Evolutionary conservation across 2,329 filamentous ascomycete genomes (phyloP), one percentile per base, ranked within the genome.

Genomic region (Sarocladium brachiariae): DNA sequence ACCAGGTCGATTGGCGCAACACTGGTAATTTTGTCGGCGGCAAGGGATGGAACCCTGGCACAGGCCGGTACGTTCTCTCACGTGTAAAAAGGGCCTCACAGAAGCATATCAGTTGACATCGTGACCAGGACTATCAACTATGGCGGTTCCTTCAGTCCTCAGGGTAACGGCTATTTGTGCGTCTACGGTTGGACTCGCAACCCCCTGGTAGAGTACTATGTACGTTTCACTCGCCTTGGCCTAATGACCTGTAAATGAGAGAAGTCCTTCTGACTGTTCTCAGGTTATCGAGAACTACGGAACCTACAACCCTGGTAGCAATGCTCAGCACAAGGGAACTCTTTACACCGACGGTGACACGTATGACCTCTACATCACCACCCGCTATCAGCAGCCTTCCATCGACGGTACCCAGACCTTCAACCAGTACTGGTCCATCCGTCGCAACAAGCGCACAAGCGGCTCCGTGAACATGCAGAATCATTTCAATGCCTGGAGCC

Each of bases 401-500:
- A 75, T 76, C 55, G 60, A 71, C 53, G 73, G 74, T 51, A 76
- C 71, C 13, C 52, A 55, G 49, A 76, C 72, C 55, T 76, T 77
- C 56, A 60, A 72, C 57, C 74, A 77, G 64, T 77, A 69, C 65
- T 76, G 72, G 72, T 73, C 70, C 11, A 70, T 81, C 19, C 69
- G 77, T 53, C 60, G 62, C 46, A 58, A 54, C 51, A 75, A 78
- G 68, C 68, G 75, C 35, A 64, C 65, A 19, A 66, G 71, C 25
- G 77, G 77, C 4, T 72, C 68, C n/a, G 71, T 81, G 53, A 76
- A 68, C 24, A 70, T 69, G 35, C 63, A 60, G 49, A 74, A 70
- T 56, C 77, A 80, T 63, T 78, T 80, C 57, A 66, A 73, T 57
- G 75, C 75, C n/a, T 80, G 77, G 77, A 56, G 59, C 3, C 60